These are phyloP conservation scores for Hyaloscypha hepaticicola DNA, from an alignment of 495 filamentous ascomycete species.

Conservation along the genomic window DNA sequence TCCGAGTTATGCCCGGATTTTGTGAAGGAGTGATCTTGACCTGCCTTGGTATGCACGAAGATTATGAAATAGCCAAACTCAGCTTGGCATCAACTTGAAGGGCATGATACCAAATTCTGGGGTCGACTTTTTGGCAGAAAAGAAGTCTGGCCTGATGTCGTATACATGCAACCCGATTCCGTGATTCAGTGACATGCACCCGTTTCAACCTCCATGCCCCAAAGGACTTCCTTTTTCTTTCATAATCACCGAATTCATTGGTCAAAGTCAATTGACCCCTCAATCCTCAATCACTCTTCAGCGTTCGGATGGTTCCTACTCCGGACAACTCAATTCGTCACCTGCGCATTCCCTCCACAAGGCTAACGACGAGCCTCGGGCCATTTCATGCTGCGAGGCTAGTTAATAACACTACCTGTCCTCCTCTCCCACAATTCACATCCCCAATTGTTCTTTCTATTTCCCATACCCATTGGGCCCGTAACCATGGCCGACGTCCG, in stretches of 20 bases:
- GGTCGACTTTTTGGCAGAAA: no score
- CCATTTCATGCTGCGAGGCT: constrained; percentile 1
- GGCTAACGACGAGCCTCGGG: constrained; percentile 21
- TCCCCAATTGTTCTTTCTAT: not conserved
- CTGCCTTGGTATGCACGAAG: not conserved
- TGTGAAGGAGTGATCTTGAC: not conserved
- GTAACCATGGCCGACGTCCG: constrained; percentile 19
- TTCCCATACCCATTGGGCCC: not conserved
- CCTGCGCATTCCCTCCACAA: not conserved
- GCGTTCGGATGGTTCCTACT: not conserved
- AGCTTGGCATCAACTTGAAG: not conserved
- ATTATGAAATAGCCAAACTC: not conserved
- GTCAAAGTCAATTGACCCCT: not conserved
- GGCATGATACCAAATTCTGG: not conserved
- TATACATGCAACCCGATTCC: not conserved
- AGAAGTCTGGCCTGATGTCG: no score
- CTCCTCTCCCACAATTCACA: not conserved
- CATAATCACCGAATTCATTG: not conserved
- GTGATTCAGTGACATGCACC: not conserved
- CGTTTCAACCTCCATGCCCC: not conserved
- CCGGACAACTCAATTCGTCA: not conserved
- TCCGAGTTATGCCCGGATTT: not conserved
- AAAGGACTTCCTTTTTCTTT: not conserved
- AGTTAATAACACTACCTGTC: constrained; percentile 15
- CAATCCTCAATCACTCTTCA: not conserved